Evolutionary conservation across 2,329 filamentous ascomycete genomes (phyloP).

Genomic region (Stagonosporopsis tanaceti): DNA sequence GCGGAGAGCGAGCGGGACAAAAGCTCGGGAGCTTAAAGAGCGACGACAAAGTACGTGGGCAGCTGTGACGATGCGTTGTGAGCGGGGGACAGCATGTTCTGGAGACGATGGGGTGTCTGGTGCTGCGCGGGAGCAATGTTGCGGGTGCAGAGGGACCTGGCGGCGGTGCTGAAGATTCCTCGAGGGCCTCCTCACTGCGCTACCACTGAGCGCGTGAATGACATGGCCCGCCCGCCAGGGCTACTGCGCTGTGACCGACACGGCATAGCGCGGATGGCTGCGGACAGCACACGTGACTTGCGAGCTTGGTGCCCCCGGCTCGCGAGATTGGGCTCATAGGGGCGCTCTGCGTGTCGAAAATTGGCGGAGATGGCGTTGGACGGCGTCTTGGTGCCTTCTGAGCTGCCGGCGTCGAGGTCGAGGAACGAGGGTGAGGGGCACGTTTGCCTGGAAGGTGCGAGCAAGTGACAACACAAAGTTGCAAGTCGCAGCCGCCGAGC

Average conservation of each 20-base stretch:
- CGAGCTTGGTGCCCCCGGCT: constrained; percentile 12
- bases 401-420: constrained; percentile 10
- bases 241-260: constrained; percentile 13
- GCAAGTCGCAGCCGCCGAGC: constrained; percentile 26
- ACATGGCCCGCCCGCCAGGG: constrained; percentile 27
- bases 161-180: constrained; percentile 27
- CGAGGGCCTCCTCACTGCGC: constrained; percentile 22
- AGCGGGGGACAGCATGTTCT: constrained; percentile 42
- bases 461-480: constrained; percentile 31
- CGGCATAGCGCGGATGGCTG: constrained; percentile 13
- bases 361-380: background rate
- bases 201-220: constrained; percentile 24
- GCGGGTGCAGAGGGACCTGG: constrained; percentile 34
- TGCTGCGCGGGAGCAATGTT: constrained; percentile 37
- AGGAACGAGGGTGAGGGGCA: constrained; percentile 31
- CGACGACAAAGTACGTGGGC: constrained; percentile 38
- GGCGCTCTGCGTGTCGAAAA: background rate
- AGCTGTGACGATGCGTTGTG: constrained; percentile 26
- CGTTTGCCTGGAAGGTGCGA: constrained; percentile 24
- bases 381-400: background rate
- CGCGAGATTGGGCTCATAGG: constrained; percentile 9
- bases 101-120: constrained; percentile 25
- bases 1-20: constrained; percentile 47
- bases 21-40: constrained; percentile 49
- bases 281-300: constrained; percentile 9